Percentiles rank a stretch among this genome's conserved stretches.
phyloP scores from a whole-genome alignment of 768 basidiomycete genomes.

The Podaxis carcinomalis region DNA sequence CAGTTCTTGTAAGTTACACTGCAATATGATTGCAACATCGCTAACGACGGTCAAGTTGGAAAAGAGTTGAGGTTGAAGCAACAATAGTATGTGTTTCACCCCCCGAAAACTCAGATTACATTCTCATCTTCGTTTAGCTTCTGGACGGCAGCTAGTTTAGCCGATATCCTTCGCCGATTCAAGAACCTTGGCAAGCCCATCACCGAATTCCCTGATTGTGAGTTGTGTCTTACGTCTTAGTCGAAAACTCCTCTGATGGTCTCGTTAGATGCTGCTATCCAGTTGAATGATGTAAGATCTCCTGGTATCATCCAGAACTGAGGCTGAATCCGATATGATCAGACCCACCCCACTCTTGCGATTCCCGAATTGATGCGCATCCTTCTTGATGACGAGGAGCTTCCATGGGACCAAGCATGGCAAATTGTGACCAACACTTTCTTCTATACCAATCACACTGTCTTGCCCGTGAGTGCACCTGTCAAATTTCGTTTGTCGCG shows the following conservation, averaged over 20 bases:
- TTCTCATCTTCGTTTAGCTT: conserved; percentile 37
- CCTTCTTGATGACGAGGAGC: conserved; percentile 86
- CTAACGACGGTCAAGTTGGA: conserved; percentile 46
- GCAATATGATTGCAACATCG: background rate
- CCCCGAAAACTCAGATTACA: background rate
- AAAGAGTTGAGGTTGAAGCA: conserved; percentile 91
- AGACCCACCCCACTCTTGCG: conserved; percentile 95
- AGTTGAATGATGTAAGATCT: conserved; percentile 82
- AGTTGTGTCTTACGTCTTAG: conserved; percentile 18
- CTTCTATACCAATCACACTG: conserved; percentile 95
- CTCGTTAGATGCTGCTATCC: conserved; percentile 75
- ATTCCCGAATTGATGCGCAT: conserved; percentile 95
- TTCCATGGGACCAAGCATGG: conserved; percentile 85
- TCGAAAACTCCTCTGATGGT: background rate
- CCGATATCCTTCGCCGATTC: conserved; percentile 90
- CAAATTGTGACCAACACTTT: conserved; percentile 84
- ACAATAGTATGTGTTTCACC: conserved; percentile 59
- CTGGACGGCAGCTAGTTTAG: conserved; percentile 85
- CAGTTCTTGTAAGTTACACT: conserved; percentile 38
- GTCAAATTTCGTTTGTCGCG: background rate
- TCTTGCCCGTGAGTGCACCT: conserved; percentile 62
- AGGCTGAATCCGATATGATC: background rate
- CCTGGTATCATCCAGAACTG: background rate
- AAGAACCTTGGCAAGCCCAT: conserved; percentile 84
- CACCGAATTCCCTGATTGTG: conserved; percentile 78